Base-by-base conservation (phyloP, 2,329 filamentous ascomycete genomes). In the Ophiosphaerella narmari region DNA sequence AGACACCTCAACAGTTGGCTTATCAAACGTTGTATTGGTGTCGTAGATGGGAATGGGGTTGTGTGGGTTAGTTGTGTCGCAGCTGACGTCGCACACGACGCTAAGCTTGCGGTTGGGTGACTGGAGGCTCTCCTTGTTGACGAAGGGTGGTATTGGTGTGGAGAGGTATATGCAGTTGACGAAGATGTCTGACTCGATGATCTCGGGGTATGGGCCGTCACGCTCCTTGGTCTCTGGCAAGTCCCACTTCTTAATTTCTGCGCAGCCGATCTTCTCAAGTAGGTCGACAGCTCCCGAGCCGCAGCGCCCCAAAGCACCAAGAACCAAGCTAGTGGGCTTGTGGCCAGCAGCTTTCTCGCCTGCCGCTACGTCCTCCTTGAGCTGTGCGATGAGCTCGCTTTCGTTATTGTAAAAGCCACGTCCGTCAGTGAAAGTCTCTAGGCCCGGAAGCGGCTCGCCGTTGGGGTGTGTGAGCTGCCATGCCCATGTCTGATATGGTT, bases 241-340 rank as follows among this genome's bases (percentile, higher is more conserved):
- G 78, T 96, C 91, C 85, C 86, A 88, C 73, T 85, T 78, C 52
- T 86, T 74, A 64, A 96, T 87, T 18, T 84, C 81, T 12, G 85
- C 80, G 42, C 93, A 80, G 49, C 91, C 92, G 12, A 86, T 87
- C 74, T 87, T 86, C 62, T 84, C 78, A 72, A 89, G 90, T 51
- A 93, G 79, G 63, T 96, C 89, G 33, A 93, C 86, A 16, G 92
- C 92, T 54, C 93, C 93, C 39, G 82, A 85, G 48, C 92, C 91
- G 69, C 92, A 97, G 60, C 92, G 86, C 35, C 89, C 87, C n/a
- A 88, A 79, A 7, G 70, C 71, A 11, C 93, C 93, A 57, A 97
- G 93, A 45, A 97, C 86, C 52, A 97, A 83, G 52, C 91, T 85
- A 55, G 84, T 84, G 4, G 91, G 91, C 62, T 82, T 77, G 57